Evolutionary conservation across 2,329 filamentous ascomycete species (phyloP), one percentile per base, ranked within the genome.

Genomic region (Apiospora aurea): DNA sequence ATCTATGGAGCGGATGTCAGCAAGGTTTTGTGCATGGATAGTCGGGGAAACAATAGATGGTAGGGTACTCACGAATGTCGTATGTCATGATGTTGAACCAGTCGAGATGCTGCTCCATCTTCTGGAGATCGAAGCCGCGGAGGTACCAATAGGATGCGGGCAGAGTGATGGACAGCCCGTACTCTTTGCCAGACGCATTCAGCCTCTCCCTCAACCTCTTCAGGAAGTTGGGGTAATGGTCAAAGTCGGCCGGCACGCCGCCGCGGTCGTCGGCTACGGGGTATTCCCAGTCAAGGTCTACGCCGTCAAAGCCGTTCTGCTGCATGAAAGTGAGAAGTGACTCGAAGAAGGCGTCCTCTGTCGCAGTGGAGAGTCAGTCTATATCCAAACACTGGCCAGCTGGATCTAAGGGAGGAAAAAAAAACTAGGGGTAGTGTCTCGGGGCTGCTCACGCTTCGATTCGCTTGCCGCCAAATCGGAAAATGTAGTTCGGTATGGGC

Each of bases 151-250:
- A 47, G 29, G 49, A 67, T 29, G 49, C 66, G n/a, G 72, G 67
- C 69, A 64, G 74, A n/a, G 72, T 44, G 21, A 70, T 72, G 29
- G 68, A 71, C 24, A 72, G 41, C 5, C 72, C 69, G 34, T 57
- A 69, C 21, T 41, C 24, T 26, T 49, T 26, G 14, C 70, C 57
- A 61, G 69, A 69, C 29, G 53, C 61, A 16, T 69, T 69, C 53
- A 69, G 43, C 7, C 44, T 21, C 5, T 49, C 29, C 4, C 24
- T 66, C 21, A 7, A 85, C 88, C 82, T 86, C 91, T 89, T 76
- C 91, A 75, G 24, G n/a, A 76, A 68, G 13, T 47, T 41, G 26
- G 71, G 47, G 67, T 71, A 75, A 71, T 73, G 75, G 18, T 70
- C 68, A 38, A 72, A 74, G 67, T 78, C 77, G 0, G 53, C 71